Conservation (phyloP, 331 rosid species). For the Acacia pycnantha region DNA sequence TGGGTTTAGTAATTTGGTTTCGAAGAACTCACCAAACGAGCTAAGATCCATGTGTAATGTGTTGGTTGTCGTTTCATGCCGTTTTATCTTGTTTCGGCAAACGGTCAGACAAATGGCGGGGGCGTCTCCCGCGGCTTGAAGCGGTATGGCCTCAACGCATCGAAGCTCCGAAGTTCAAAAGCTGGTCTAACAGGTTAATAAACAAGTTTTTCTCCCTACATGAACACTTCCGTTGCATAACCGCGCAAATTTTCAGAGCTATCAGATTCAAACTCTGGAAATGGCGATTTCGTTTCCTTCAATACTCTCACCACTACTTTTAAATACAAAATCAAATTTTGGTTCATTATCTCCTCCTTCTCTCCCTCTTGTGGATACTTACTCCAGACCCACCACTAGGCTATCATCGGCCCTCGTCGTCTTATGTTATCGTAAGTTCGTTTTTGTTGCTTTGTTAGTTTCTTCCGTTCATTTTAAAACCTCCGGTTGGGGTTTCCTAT, state of each 20-base stretch:
- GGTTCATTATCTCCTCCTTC: slow-evolving; percentile 28
- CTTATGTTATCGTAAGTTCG: slow-evolving; percentile 47
- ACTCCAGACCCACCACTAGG: slow-evolving; percentile 33
- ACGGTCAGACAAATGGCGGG: neutral
- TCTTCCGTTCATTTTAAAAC: neutral
- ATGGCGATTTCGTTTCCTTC: slow-evolving; percentile 36
- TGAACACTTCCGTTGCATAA: neutral
- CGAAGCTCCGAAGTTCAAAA: neutral
- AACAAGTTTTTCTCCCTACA: neutral
- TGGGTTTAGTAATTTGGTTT: no score
- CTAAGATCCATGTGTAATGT: neutral
- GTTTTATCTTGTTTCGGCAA: slow-evolving; percentile 4
- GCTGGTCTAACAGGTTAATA: neutral
- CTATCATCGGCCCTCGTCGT: slow-evolving; percentile 34
- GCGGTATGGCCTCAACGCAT: neutral
- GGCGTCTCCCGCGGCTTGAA: neutral
- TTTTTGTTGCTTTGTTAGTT: neutral
- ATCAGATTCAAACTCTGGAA: neutral
- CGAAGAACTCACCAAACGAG: neutral
- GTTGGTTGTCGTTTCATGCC: neutral
- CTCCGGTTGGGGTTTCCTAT: neutral
- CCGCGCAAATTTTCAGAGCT: neutral
- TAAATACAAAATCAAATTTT: slow-evolving; percentile 31
- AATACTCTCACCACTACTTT: slow-evolving; percentile 41
- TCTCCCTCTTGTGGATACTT: slow-evolving; percentile 33